These are phyloP conservation scores for Scheffersomyces illinoinensis DNA, from an alignment of 1,139 yeast genomes.

Conservation along the genomic window DNA sequence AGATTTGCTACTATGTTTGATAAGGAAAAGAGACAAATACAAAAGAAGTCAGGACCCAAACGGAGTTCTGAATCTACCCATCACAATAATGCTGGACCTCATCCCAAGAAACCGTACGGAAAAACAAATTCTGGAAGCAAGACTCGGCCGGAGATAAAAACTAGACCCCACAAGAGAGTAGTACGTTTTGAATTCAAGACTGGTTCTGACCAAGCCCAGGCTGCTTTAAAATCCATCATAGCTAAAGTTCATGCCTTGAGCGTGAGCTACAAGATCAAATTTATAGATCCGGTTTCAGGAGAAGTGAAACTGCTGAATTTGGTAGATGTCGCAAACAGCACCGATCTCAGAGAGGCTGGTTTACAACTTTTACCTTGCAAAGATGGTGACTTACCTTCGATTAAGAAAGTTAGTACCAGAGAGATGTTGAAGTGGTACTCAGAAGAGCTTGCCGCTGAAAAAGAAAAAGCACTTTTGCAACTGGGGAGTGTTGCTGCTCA, in stretches of 20 bases:
- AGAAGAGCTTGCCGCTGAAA: constrained; percentile 32
- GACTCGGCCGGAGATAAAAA: constrained; percentile 5
- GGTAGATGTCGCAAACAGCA: constrained; percentile 29
- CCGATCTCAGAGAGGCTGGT: constrained; percentile 34
- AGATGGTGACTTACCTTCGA: constrained; percentile 26
- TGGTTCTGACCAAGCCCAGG: constrained; percentile 24
- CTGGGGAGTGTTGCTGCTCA: constrained; percentile 37
- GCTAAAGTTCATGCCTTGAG: constrained; percentile 23
- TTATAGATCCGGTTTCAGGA: constrained; percentile 24
- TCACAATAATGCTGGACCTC: not conserved
- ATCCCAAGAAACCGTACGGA: not conserved
- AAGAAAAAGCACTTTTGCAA: constrained; percentile 33
- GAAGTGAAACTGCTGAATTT: constrained; percentile 19
- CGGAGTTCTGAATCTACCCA: not conserved
- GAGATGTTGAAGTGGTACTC: constrained; percentile 38
- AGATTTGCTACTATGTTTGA: constrained; percentile 10
- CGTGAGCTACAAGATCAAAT: constrained; percentile 27
- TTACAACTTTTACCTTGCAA: constrained; percentile 24
- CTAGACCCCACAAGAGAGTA: constrained; percentile 8
- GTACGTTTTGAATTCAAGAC: constrained; percentile 17
- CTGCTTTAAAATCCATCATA: constrained; percentile 33
- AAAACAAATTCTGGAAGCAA: not conserved
- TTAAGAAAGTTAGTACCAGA: constrained; percentile 25
- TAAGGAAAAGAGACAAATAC: not conserved
- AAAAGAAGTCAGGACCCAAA: not conserved